Percentiles rank a stretch among this genome's conserved stretches.
Conservation (phyloP, 2,329 filamentous ascomycete species). For the Neonectria faginata region DNA sequence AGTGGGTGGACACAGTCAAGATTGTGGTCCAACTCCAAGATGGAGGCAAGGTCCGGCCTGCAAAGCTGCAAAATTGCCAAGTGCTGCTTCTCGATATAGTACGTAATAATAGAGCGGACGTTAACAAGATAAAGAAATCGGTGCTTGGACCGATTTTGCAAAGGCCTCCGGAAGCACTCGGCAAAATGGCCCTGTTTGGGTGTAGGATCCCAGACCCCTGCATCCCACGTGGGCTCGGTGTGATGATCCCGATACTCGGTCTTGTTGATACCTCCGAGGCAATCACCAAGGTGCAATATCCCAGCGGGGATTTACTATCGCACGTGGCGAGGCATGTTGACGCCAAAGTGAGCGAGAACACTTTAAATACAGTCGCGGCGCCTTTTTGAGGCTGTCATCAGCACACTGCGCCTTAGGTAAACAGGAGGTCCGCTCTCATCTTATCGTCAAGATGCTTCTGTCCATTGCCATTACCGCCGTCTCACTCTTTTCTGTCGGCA, state of each 20-base stretch:
- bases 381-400: too few relatives aligned
- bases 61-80: too few relatives aligned
- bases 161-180: not conserved
- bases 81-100: too few relatives aligned
- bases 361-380: not conserved
- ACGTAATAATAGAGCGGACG: too few relatives aligned
- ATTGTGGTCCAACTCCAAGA: not conserved
- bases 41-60: not conserved
- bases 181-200: conserved; percentile 6
- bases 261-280: too few relatives aligned
- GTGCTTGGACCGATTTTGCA: conserved; percentile 6
- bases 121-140: not conserved
- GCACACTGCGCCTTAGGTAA: not conserved
- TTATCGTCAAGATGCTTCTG: conserved; percentile 9
- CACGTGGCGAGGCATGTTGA: not conserved
- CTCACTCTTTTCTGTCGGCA: conserved; percentile 2
- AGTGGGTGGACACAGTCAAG: not conserved
- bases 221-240: conserved; percentile 12
- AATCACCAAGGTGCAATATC: not conserved
- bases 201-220: not conserved
- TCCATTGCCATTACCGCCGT: not conserved
- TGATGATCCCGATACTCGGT: conserved; percentile 4
- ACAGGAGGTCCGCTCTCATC: not conserved
- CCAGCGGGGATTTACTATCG: not conserved
- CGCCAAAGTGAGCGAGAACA: not conserved